Evolutionary conservation across 108 stramenopile genomes (phyloP).

Genomic region (Bacterosira constricta): DNA sequence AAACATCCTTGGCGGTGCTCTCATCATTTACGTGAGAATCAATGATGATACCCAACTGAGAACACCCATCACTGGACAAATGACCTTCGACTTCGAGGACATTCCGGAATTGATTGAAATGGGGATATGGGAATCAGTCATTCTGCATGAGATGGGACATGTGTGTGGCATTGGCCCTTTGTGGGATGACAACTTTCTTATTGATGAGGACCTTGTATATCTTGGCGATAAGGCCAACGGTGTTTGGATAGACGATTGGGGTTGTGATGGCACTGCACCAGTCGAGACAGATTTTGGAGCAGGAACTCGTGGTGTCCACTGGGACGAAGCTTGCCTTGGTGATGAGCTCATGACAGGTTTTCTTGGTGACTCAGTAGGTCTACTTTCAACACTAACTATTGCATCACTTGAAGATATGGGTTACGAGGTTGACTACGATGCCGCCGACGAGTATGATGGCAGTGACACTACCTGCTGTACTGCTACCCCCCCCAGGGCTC

Average conservation of each 20-base stretch:
- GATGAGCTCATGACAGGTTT: constrained; percentile 51
- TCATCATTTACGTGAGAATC: too few relatives aligned
- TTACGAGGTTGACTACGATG: constrained; percentile 25
- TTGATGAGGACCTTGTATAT: not conserved
- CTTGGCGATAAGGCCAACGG: not conserved
- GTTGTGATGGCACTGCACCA: constrained; percentile 10
- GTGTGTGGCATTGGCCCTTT: constrained; percentile 49
- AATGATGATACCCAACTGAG: too few relatives aligned
- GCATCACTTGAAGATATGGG: constrained; percentile 44
- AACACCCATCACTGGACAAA: too few relatives aligned
- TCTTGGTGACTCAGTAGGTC: not conserved
- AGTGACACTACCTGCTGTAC: not conserved
- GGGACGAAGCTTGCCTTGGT: constrained; percentile 40
- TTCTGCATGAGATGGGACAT: constrained; percentile 58
- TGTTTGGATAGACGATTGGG: constrained; percentile 19
- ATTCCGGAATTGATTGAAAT: not conserved
- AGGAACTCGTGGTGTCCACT: constrained; percentile 40
- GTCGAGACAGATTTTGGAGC: constrained; percentile 31
- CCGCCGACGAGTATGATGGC: constrained; percentile 26
- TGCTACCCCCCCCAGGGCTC: too few relatives aligned
- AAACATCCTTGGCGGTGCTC: too few relatives aligned
- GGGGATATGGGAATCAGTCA: constrained; percentile 2
- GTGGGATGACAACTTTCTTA: constrained; percentile 25
- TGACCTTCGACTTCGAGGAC: constrained; percentile 31
- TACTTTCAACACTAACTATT: constrained; percentile 35